Percentiles rank a stretch among this genome's conserved stretches.
phyloP scores from a whole-genome alignment of 148 eudicot species.

The Persicaria maculosa region DNA sequence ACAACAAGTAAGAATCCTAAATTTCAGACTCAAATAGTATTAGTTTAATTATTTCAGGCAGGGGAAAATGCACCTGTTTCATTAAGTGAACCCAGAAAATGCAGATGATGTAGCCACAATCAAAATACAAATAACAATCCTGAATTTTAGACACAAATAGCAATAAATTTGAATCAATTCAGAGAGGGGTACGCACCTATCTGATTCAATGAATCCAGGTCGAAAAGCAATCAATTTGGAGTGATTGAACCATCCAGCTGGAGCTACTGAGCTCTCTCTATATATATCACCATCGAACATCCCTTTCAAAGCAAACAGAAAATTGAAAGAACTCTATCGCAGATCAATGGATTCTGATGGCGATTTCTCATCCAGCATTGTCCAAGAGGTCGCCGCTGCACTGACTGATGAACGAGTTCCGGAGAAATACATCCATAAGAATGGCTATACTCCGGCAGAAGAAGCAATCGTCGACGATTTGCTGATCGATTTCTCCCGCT shows the following conservation, averaged over 20 bases:
- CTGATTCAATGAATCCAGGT: background rate
- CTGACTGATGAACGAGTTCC: background rate
- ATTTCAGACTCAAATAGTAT: no score
- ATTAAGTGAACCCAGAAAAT: background rate
- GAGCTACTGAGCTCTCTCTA: background rate
- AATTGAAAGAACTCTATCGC: no score
- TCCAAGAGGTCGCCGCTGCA: background rate
- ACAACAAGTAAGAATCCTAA: no score
- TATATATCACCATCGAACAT: background rate
- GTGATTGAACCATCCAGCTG: background rate
- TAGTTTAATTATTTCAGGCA: no score
- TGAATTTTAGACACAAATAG: background rate
- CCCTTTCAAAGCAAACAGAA: no score
- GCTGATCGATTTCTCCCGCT: constrained; percentile 9
- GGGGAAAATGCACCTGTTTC: no score
- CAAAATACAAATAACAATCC: background rate
- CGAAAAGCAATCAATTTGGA: background rate
- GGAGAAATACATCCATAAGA: background rate
- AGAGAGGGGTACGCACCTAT: background rate
- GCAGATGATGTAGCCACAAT: background rate
- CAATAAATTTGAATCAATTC: background rate
- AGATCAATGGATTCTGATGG: background rate
- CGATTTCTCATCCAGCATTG: background rate
- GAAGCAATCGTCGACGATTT: background rate
- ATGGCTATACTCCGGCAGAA: background rate